Evolutionary conservation across 208 protist species (phyloP), one percentile per base, ranked within the genome.

Genomic region (Leishmania braziliensis): DNA sequence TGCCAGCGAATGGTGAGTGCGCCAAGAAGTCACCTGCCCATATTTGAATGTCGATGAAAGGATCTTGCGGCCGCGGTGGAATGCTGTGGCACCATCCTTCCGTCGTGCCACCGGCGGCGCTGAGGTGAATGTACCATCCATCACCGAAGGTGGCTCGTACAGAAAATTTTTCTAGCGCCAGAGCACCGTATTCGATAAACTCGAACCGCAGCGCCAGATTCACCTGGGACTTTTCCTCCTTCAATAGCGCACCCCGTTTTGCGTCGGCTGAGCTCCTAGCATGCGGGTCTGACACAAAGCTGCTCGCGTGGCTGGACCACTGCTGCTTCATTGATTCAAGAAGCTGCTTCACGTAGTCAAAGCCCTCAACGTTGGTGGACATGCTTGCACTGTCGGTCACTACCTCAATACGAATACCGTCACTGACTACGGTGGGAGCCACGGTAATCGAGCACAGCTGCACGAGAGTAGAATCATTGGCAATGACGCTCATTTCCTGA

Each of bases 21-120:
- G 33, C 51, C 29, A 93, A 75, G 63, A 78, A 88, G 26, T 18
- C 84, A 69, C 88, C 84, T 33, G 91, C 86, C 91, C 91, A 95
- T 29, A 92, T 36, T 29, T 82, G 68, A 26, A 86, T 80, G 23
- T 76, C 66, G 39, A 86, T 79, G 36, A 82, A 86, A 33, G 78
- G 46, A 39, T 86, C 82, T 18, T 77, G 51, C 4, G 82, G 39
- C 6, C 66, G 77, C 39, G 82, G 82, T 20, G 82, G 78, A 70
- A 73, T 36, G 74, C 82, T 86, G 74, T 86, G 82, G 56, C 82
- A 82, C 78, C 82, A 86, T 26, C 78, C 74, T 36, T 86, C 78
- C 39, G 86, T 88, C 10, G 85, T 84, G 3, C 82, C 69, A 14
- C 82, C 84, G 26, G 63, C 80, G 12, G 86, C 82, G 23, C 80